Evolutionary conservation across 352 stramenopile species (phyloP).

Genomic region (Plasmopara viticola): DNA sequence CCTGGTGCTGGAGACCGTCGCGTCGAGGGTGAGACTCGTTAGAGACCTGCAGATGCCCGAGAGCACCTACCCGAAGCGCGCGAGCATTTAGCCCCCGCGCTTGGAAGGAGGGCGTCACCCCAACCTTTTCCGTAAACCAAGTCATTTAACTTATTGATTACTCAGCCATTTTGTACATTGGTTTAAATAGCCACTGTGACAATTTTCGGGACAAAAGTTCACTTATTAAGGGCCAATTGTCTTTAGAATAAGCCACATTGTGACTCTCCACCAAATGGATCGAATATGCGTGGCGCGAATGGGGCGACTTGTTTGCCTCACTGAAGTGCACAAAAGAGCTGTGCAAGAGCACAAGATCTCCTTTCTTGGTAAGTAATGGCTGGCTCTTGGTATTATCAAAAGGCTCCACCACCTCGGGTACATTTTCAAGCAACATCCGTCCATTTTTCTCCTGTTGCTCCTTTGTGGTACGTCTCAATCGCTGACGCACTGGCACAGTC

Average conservation of each 20-base stretch:
- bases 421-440: too few relatives aligned
- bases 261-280: conserved; percentile 94
- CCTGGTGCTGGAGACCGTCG: too few relatives aligned
- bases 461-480: conserved; percentile 66
- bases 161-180: conserved; percentile 67
- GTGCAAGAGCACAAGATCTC: conserved; percentile 91
- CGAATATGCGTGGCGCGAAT: conserved; percentile 94
- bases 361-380: conserved; percentile 85
- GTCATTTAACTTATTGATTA: too few relatives aligned
- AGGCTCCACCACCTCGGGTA: conserved; percentile 36
- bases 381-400: conserved; percentile 55
- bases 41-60: too few relatives aligned
- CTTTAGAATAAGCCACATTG: conserved; percentile 69
- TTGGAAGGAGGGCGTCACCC: too few relatives aligned
- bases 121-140: too few relatives aligned
- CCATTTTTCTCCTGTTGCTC: conserved; percentile 34
- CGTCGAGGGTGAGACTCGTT: too few relatives aligned
- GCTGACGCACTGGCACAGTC: conserved; percentile 76
- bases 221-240: conserved; percentile 94
- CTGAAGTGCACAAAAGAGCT: conserved; percentile 93
- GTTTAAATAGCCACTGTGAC: too few relatives aligned
- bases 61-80: too few relatives aligned
- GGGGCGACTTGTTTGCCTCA: too few relatives aligned
- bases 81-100: too few relatives aligned
- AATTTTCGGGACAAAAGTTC: conserved; percentile 40